Evolutionary conservation across 306 rosid genomes (phyloP).

Genomic region (Vigna mungo): DNA sequence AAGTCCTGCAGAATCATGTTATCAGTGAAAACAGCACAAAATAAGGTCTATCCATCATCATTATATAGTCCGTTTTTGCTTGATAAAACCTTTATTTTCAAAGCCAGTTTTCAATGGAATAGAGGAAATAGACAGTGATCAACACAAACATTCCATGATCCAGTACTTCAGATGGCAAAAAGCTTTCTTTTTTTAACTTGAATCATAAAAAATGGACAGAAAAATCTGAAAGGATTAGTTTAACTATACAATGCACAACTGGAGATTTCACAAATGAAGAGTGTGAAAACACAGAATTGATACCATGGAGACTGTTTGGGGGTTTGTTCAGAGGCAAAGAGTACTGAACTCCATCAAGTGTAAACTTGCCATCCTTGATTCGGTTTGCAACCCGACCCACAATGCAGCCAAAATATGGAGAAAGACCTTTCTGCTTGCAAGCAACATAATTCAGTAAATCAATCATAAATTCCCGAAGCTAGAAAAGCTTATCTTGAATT

Average conservation of each 20-base stretch:
- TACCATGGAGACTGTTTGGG: conserved; percentile 98
- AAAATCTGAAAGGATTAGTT: not conserved
- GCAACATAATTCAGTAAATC: conserved; percentile 20
- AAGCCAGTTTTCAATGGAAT: conserved; percentile 14
- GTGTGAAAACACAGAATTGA: conserved; percentile 33
- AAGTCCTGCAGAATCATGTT: conserved; percentile 29
- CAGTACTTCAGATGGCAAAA: not conserved
- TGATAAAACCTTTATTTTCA: conserved; percentile 12
- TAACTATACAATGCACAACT: not conserved
- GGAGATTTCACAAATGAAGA: conserved; percentile 15
- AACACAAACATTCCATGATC: not conserved
- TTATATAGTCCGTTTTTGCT: not conserved
- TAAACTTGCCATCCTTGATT: conserved; percentile 89
- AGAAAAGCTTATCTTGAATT: not conserved
- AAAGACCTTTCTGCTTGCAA: conserved; percentile 69
- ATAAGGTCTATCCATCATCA: not conserved
- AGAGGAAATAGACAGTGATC: not conserved
- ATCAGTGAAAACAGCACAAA: not conserved
- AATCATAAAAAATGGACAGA: not conserved
- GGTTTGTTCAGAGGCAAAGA: conserved; percentile 82
- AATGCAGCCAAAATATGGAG: conserved; percentile 92
- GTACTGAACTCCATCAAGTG: conserved; percentile 70
- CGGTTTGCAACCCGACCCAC: conserved; percentile 97
- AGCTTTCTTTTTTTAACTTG: not conserved
- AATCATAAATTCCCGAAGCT: not conserved